Evolutionary conservation across 1,139 yeast genomes (phyloP).

Genomic region (Kodamaea fungicola): DNA sequence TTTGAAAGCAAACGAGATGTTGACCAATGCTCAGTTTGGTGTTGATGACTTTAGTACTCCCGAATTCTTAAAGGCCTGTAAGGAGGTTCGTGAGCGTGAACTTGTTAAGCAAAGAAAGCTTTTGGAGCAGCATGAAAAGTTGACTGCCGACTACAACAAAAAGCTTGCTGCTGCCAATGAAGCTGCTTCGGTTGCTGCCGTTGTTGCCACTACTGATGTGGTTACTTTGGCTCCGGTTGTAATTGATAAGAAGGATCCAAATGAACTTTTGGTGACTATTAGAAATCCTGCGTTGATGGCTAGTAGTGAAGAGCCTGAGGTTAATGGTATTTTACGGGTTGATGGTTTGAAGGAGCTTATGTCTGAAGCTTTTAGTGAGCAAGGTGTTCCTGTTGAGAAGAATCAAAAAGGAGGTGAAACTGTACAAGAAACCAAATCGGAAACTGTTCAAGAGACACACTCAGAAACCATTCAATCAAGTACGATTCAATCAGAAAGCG

Average conservation of each 20-base stretch:
- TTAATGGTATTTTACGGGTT: too few species aligned
- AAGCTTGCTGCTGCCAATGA: constrained; percentile 13
- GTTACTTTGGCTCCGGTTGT: neutral
- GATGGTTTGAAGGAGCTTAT: too few species aligned
- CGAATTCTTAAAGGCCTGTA: constrained; percentile 73
- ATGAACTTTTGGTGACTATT: constrained; percentile 5
- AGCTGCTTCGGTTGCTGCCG: neutral
- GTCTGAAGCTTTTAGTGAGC: too few species aligned
- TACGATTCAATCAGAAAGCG: too few species aligned
- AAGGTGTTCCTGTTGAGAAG: too few species aligned
- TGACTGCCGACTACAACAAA: constrained; percentile 24
- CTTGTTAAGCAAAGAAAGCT: constrained; percentile 47
- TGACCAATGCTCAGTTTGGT: constrained; percentile 93
- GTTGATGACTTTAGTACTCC: constrained; percentile 83
- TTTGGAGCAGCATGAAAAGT: constrained; percentile 34
- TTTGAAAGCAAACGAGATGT: constrained; percentile 91
- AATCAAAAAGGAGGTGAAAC: too few species aligned
- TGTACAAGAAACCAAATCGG: too few species aligned
- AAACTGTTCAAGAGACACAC: too few species aligned
- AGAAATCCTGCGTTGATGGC: constrained; percentile 3
- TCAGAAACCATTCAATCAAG: too few species aligned
- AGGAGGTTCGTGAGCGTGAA: constrained; percentile 70
- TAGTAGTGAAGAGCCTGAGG: constrained; percentile 4
- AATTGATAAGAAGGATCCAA: neutral
- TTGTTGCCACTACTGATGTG: neutral